Conservation (phyloP, 2,329 filamentous ascomycete species). For the Emergomyces pasteurianus region DNA sequence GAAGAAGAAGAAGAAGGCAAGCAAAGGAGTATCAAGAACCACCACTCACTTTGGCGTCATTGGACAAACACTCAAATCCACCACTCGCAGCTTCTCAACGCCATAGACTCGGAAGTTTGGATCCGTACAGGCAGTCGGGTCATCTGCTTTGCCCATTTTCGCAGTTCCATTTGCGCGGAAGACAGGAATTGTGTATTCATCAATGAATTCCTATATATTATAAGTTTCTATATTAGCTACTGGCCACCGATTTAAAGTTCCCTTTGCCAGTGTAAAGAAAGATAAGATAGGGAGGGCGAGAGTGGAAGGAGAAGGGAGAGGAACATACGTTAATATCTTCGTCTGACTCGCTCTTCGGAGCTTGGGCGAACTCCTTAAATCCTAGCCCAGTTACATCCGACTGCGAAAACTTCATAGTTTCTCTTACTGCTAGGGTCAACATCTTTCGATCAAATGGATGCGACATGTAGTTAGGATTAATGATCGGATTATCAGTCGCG, state of each 20-base stretch:
- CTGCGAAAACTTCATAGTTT: conserved; percentile 3
- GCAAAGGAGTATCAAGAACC: background rate
- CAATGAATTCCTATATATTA: background rate
- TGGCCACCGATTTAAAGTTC: background rate
- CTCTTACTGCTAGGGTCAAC: conserved; percentile 1
- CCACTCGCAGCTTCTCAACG: conserved; percentile 5
- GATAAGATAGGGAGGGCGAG: background rate
- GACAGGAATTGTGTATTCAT: background rate
- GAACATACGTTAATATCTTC: conserved; percentile 3
- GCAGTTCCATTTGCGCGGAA: conserved; percentile 6
- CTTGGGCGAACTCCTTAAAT: background rate
- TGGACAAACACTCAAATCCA: conserved; percentile 7
- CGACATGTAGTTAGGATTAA: conserved; percentile 6
- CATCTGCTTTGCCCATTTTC: conserved; percentile 7
- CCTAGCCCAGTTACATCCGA: background rate
- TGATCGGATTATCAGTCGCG: conserved; percentile 1
- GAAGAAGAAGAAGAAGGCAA: background rate
- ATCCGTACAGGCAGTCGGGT: conserved; percentile 4
- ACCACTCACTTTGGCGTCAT: conserved; percentile 4
- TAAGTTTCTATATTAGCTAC: background rate
- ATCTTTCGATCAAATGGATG: conserved; percentile 8
- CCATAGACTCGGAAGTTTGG: conserved; percentile 4
- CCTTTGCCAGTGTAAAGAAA: background rate
- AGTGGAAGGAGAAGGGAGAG: background rate
- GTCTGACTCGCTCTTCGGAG: background rate